Conservation (phyloP, 192 early-diverging fungal species). For the Bifiguratus adelaidae region DNA sequence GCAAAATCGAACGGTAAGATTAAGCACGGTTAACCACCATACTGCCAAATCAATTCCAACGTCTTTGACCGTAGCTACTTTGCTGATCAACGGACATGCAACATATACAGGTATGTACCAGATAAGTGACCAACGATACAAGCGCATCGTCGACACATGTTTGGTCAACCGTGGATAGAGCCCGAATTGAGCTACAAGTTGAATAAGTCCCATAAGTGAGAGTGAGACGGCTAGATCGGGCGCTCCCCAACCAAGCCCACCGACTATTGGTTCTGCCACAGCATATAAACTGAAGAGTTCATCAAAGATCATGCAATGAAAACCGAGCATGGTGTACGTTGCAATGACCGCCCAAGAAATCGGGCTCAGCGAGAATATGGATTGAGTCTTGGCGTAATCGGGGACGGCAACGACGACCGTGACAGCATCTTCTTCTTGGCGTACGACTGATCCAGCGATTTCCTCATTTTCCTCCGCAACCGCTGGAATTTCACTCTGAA, state of each 20-base stretch:
- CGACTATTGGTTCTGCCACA: conserved; percentile 18
- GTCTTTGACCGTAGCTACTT: conserved; percentile 4
- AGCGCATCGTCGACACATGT: conserved; percentile 13
- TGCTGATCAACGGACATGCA: conserved; percentile 22
- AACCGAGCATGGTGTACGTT: conserved; percentile 17
- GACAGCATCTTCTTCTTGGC: conserved; percentile 1
- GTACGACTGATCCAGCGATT: background rate
- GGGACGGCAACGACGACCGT: background rate
- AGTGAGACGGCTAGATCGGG: conserved; percentile 27
- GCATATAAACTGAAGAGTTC: conserved; percentile 33
- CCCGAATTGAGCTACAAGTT: conserved; percentile 28
- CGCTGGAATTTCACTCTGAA: conserved; percentile 1
- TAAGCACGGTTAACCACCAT: conserved; percentile 4
- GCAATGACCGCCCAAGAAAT: background rate
- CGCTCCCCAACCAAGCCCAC: conserved; percentile 31
- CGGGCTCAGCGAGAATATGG: background rate
- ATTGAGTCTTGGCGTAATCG: background rate
- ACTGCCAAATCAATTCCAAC: conserved; percentile 1
- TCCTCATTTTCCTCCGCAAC: background rate
- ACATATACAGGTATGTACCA: conserved; percentile 25
- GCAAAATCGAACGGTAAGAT: conserved; percentile 1
- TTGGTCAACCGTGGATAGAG: conserved; percentile 26
- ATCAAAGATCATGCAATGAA: conserved; percentile 39
- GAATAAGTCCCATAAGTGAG: conserved; percentile 25
- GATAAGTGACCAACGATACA: conserved; percentile 21